These are phyloP conservation scores for Penicillium manginii DNA, from an alignment of 495 filamentous ascomycete genomes.

Conservation along the genomic window DNA sequence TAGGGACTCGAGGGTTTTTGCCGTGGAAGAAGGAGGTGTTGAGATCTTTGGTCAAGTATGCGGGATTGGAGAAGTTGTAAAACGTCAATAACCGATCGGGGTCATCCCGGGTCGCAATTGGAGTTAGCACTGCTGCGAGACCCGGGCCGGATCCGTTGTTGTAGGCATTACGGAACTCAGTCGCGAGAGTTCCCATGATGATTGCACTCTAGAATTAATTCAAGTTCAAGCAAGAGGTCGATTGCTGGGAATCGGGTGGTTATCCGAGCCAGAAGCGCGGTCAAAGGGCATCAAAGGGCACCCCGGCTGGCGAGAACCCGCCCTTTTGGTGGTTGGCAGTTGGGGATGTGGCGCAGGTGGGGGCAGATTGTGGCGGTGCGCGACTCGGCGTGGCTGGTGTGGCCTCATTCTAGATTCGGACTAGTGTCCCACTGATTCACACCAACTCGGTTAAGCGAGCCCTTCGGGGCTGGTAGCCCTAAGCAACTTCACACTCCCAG, in stretches of 20 bases:
- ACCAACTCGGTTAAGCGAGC: constrained; percentile 49
- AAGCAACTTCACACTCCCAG: constrained; percentile 53
- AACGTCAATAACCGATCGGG: constrained; percentile 63
- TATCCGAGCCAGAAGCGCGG: constrained; percentile 2
- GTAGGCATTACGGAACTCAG: constrained; percentile 64
- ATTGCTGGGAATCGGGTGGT: neutral
- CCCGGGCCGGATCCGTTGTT: constrained; percentile 59
- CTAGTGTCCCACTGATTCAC: constrained; percentile 31
- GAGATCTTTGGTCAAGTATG: constrained; percentile 64
- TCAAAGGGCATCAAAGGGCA: neutral
- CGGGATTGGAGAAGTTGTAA: constrained; percentile 60
- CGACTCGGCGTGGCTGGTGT: constrained; percentile 14
- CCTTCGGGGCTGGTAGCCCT: constrained; percentile 48
- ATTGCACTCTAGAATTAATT: neutral
- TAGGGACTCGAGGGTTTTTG: constrained; percentile 54
- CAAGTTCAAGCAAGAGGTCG: neutral
- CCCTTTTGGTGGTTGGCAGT: neutral
- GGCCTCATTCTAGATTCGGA: constrained; percentile 8
- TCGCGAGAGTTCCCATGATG: constrained; percentile 65
- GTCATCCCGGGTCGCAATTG: constrained; percentile 59
- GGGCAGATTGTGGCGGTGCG: constrained; percentile 18
- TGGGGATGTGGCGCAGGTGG: constrained; percentile 1
- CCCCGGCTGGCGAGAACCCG: neutral
- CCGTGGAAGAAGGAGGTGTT: constrained; percentile 64
- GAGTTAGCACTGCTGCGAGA: constrained; percentile 71